Evolutionary conservation across 169 alveolate species (phyloP).

Genomic region (Eimeria praecox): DNA sequence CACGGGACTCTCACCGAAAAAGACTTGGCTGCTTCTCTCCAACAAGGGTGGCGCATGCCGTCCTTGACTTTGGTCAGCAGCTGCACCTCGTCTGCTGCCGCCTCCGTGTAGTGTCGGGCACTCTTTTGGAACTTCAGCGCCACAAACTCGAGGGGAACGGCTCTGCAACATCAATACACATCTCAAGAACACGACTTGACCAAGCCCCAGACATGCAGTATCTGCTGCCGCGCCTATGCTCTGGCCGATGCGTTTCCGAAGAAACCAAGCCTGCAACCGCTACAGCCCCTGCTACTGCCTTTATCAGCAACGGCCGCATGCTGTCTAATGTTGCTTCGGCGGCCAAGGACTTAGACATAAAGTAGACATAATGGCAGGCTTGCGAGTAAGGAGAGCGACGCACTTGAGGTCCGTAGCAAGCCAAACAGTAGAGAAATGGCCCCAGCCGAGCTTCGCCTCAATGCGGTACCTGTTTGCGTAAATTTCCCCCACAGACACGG

Average conservation of each 20-base stretch:
- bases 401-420: slow-evolving; percentile 94
- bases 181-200: not conserved
- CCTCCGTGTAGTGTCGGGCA: slow-evolving; percentile 98
- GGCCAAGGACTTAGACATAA: too few species aligned
- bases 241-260: too few species aligned
- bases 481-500: slow-evolving; percentile 90
- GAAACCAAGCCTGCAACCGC: not conserved
- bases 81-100: slow-evolving; percentile 97
- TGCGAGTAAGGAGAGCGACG: not conserved
- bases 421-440: slow-evolving; percentile 99
- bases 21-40: slow-evolving; percentile 90
- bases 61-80: slow-evolving; percentile 81
- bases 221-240: not conserved
- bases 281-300: not conserved
- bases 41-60: slow-evolving; percentile 73
- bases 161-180: slow-evolving; percentile 41
- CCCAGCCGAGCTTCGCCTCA: slow-evolving; percentile 99
- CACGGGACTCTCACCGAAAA: slow-evolving; percentile 82
- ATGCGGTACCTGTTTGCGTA: slow-evolving; percentile 96
- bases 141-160: slow-evolving; percentile 89
- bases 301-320: not conserved
- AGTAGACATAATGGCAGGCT: too few species aligned
- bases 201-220: not conserved
- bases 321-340: not conserved
- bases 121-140: slow-evolving; percentile 98